Conservation (phyloP, 1,284 basidiomycete species). For the Ganoderma leucocontextum region DNA sequence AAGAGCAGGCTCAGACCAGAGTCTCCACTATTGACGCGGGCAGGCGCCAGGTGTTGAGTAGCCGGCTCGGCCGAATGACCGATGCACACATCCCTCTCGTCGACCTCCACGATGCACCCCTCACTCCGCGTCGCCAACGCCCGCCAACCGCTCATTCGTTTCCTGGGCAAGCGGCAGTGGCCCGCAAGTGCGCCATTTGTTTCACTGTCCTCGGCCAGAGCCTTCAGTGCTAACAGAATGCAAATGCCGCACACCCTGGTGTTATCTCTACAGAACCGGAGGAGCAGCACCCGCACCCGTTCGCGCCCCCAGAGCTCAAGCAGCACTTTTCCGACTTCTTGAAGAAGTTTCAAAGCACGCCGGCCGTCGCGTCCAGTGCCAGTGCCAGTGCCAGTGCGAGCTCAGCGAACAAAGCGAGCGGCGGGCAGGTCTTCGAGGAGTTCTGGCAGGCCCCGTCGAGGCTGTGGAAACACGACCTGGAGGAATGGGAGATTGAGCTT, state of each 20-base stretch:
- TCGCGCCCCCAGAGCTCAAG: conserved; percentile 75
- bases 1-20: no score
- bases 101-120: conserved; percentile 52
- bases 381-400: conserved; percentile 24
- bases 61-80: conserved; percentile 29
- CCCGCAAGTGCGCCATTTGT: conserved; percentile 55
- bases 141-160: conserved; percentile 79
- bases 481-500: conserved; percentile 80
- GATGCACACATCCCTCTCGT: conserved; percentile 21
- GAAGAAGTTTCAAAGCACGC: conserved; percentile 53
- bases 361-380: conserved; percentile 26
- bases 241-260: conserved; percentile 4
- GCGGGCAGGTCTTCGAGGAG: conserved; percentile 57
- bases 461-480: conserved; percentile 69
- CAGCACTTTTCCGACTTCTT: conserved; percentile 68
- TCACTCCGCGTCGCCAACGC: conserved; percentile 51
- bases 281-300: conserved; percentile 76
- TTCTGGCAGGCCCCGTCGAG: conserved; percentile 84
- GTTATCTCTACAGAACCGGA: conserved; percentile 55
- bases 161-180: conserved; percentile 77
- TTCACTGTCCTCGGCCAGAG: background rate
- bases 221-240: background rate
- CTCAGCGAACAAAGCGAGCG: conserved; percentile 38
- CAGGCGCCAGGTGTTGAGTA: conserved; percentile 6
- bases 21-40: no score